Base-by-base conservation (phyloP, 2,329 filamentous ascomycete genomes). In the Juglanconis juglandina region DNA sequence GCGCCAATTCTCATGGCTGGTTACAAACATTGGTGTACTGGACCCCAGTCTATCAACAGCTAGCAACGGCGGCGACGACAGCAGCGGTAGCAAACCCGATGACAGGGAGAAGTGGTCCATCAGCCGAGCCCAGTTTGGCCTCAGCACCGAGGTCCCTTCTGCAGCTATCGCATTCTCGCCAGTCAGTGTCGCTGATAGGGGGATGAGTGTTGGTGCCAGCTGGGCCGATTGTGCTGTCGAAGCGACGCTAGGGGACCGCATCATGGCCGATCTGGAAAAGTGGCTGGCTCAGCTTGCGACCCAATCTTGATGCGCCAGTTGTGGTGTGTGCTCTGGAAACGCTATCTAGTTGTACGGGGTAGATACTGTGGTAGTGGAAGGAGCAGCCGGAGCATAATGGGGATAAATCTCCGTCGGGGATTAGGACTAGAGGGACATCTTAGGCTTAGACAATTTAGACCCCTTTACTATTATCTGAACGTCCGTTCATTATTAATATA, bases 21-120 rank as follows among this genome's bases (percentile, higher is more conserved):
- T 76, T 7, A 73, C 72, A 50, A 75, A 75, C 61, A 57, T 75
- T n/a, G 73, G 73, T 47, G 68, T 73, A 6, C 58, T 75, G 14
- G 63, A 74, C 50, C 68, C 71, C 44, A 44, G 34, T 14, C 3
- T 46, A 4, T 8, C 52, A n/a, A 30, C 53, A 46, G 5, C 33
- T 32, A 17, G 8, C 42, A 17, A 39, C 2, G 24, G 50, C 33
- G 4, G 37, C 52, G 7, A 34, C 37, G 33, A 34, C 49, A 39
- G 39, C 30, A 7, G 46, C 24, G 44, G 10, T 34, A 50, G 11
- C 13, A 51, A 11, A 8, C 7, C 50, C 9, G 51, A 32, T 9
- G 52, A 56, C 30, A 32, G 8, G 48, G 59, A 66, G 59, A 64
- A 24, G 47, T 70, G 68, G 69, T 68, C 68, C 8, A 69, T 71